Evolutionary conservation across 352 stramenopile genomes (phyloP).

Genomic region (Blastocystis sp.): DNA sequence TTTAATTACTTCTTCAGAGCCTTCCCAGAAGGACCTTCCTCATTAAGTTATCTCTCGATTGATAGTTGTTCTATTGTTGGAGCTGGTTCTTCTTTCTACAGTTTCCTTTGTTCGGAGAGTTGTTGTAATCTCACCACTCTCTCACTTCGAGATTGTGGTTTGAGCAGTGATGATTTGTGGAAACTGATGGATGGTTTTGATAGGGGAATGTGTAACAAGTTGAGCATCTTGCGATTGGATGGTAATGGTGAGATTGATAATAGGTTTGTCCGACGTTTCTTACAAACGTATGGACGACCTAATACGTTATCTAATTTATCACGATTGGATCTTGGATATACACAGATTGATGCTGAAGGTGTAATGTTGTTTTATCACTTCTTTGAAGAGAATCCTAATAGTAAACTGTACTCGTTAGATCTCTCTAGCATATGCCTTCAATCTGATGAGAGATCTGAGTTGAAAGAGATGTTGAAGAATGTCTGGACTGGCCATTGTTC

Average conservation of each 20-base stretch:
- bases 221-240: constrained; percentile 25
- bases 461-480: constrained; percentile 26
- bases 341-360: constrained; percentile 18
- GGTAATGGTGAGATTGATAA: constrained; percentile 28
- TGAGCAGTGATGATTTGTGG: constrained; percentile 23
- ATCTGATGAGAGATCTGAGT: not conserved
- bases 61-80: constrained; percentile 28
- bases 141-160: constrained; percentile 37
- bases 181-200: constrained; percentile 29
- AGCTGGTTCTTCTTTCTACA: not conserved
- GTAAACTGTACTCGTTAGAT: constrained; percentile 1
- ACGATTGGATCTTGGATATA: constrained; percentile 25
- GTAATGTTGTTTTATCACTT: constrained; percentile 33
- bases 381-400: constrained; percentile 27
- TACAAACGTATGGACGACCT: not conserved
- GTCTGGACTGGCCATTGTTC: constrained; percentile 17
- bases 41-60: constrained; percentile 5
- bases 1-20: constrained; percentile 38
- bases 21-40: not conserved
- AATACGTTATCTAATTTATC: constrained; percentile 12
- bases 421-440: constrained; percentile 13
- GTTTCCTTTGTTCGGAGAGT: not conserved
- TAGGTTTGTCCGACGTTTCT: not conserved
- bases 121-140: constrained; percentile 17
- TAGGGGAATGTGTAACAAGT: not conserved